phyloP scores from a whole-genome alignment of 2,329 filamentous ascomycete genomes.

The Zymoseptoria crescenta region DNA sequence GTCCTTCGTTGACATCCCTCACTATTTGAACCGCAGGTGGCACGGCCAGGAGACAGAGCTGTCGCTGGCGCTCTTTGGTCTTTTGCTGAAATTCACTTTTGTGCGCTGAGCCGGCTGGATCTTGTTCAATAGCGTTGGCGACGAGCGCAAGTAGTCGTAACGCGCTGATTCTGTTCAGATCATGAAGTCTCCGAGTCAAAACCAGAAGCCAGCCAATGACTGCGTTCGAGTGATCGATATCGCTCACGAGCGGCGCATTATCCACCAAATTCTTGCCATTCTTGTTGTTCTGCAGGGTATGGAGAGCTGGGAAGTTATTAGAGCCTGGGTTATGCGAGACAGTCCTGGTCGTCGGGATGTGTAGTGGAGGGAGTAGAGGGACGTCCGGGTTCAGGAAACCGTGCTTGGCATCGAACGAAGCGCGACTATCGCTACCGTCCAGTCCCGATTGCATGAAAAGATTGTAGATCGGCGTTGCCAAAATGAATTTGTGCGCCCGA shows the following conservation, averaged over 20 bases:
- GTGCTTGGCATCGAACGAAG: conserved; percentile 18
- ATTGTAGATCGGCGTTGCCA: conserved; percentile 40
- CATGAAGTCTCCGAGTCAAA: conserved; percentile 36
- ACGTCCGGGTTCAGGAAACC: conserved; percentile 19
- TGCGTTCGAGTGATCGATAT: conserved; percentile 39
- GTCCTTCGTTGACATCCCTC: conserved; percentile 28
- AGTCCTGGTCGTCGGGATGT: conserved; percentile 35
- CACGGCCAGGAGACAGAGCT: conserved; percentile 39
- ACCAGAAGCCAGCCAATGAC: conserved; percentile 43
- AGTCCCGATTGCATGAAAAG: conserved; percentile 20
- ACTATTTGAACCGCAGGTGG: conserved; percentile 44
- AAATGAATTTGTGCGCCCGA: conserved; percentile 55
- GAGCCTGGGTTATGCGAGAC: conserved; percentile 29
- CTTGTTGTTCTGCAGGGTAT: conserved; percentile 24
- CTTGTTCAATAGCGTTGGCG: conserved; percentile 28
- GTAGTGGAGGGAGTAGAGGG: conserved; percentile 28
- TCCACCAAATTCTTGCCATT: conserved; percentile 9
- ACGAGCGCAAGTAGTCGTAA: conserved; percentile 34
- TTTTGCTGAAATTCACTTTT: conserved; percentile 23
- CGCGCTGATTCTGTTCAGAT: conserved; percentile 35
- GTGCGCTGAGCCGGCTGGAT: conserved; percentile 30
- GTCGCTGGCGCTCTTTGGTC: conserved; percentile 33
- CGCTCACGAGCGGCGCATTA: conserved; percentile 11
- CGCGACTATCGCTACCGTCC: conserved; percentile 18
- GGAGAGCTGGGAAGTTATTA: conserved; percentile 38